Evolutionary conservation across 306 rosid species (phyloP), one percentile per base, ranked within the genome.

Genomic region (Oemleria cerasiformis): DNA sequence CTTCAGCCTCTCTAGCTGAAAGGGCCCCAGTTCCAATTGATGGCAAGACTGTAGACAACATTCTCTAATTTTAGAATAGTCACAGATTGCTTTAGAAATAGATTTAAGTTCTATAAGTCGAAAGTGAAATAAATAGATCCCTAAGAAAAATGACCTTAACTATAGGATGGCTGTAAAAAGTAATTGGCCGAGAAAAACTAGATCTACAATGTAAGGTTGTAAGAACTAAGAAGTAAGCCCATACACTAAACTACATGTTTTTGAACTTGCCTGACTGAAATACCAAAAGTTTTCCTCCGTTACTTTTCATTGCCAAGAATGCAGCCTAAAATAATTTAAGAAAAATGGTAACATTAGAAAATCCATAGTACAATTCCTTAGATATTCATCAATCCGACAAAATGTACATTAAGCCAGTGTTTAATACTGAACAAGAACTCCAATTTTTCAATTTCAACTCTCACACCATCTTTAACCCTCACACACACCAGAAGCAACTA

Each of bases 1-100:
- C 98, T 80, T 91, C 98, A 48, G 98, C 97, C 84, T 94, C 97
- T 48, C 98, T 84, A 21, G 91, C 91, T 65, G 92, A 89, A 67
- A 94, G 95, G 17, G 97, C 90, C 41, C 97, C 94, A 75, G 90
- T 86, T 54, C 98, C 97, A 68, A 79, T 53, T 77, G 98, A 94
- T 63, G 98, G 97, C 91, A 94, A 80, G 84, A 94, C 98, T 94
- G 90, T 62, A 86, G 50, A 85, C 50, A 71, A 36, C 65, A 78
- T 53, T 39, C 17, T 16, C 36, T 61, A 76, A 75, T 75, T 61
- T 63, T 73, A 61, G 68, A 9, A 71, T 45, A 62, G 63, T n/a
- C 16, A 63, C 36, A 56, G 4, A 65, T 36, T 19, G 9, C 9
- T 49, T 15, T 51, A 55, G 2, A 67, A 49, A 51, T 9, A 17